Conservation (phyloP, 495 filamentous ascomycete species). For the Xylaria curta region DNA sequence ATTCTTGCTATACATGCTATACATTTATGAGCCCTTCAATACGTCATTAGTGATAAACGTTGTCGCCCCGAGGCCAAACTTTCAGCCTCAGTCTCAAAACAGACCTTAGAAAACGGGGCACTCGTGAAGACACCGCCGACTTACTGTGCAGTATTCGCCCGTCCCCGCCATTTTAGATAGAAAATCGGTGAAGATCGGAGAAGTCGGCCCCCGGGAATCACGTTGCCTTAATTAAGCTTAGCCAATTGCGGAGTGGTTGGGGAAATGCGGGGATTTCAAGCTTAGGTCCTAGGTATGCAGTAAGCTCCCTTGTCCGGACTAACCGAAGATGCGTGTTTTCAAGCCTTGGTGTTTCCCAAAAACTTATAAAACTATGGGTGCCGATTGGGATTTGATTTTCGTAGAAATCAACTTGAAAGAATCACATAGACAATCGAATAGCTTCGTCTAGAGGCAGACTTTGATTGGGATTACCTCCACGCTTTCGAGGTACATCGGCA, state of each 20-base stretch:
- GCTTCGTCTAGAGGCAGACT: not conserved
- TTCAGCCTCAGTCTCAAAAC: not conserved
- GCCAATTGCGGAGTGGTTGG: constrained; percentile 24
- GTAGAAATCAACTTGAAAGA: not conserved
- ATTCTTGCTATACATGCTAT: not conserved
- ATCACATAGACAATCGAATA: not conserved
- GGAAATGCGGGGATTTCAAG: constrained; percentile 21
- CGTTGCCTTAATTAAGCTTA: not conserved
- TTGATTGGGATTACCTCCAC: not conserved
- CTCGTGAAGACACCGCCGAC: not conserved
- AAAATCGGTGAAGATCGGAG: not conserved
- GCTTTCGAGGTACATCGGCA: not conserved
- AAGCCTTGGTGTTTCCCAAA: not conserved
- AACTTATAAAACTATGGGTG: too few relatives aligned
- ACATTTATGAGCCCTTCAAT: not conserved
- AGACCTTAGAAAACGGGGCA: not conserved
- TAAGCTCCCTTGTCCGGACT: not conserved
- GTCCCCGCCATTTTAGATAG: not conserved
- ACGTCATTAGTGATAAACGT: not conserved
- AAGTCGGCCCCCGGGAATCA: not conserved
- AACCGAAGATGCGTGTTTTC: not conserved
- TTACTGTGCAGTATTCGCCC: not conserved
- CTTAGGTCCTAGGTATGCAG: not conserved
- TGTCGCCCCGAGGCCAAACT: not conserved
- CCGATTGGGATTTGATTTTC: not conserved